Percentiles rank a stretch among this genome's conserved stretches.
These are phyloP conservation scores for Kondoa subrosea DNA, from an alignment of 768 basidiomycete species.

Conservation along the genomic window DNA sequence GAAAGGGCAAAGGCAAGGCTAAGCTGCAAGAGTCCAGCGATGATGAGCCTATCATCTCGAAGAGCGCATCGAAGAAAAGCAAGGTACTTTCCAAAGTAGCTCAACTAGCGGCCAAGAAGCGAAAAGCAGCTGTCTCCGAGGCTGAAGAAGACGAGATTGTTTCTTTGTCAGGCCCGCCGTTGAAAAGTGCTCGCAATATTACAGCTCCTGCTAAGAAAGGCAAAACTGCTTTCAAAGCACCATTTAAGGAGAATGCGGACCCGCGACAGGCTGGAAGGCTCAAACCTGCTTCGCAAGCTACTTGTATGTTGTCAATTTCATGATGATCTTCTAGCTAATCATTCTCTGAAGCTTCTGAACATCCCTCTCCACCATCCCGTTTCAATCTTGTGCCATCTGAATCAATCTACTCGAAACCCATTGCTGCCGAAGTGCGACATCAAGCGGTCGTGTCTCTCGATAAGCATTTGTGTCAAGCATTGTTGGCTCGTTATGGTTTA, in stretches of 20 bases:
- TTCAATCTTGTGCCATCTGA: not conserved
- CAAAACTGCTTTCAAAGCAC: slow-evolving; percentile 3
- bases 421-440: not conserved
- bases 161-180: not conserved
- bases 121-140: not conserved
- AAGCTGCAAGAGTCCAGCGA: not conserved
- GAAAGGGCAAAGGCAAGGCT: not conserved
- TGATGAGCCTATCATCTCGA: no score
- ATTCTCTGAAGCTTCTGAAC: not conserved
- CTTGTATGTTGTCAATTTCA: not conserved
- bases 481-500: not conserved
- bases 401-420: not conserved
- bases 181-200: not conserved
- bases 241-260: not conserved
- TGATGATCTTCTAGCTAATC: no score
- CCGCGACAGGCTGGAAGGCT: not conserved
- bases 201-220: not conserved
- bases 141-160: not conserved
- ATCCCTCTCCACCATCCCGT: not conserved
- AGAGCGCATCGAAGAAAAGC: no score
- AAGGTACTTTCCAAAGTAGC: no score
- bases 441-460: slow-evolving; percentile 2
- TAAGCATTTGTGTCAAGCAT: slow-evolving; percentile 6
- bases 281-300: not conserved
- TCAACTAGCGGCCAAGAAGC: no score